phyloP scores from a whole-genome alignment of 2,329 filamentous ascomycete genomes.

The Colletotrichum zoysiae region DNA sequence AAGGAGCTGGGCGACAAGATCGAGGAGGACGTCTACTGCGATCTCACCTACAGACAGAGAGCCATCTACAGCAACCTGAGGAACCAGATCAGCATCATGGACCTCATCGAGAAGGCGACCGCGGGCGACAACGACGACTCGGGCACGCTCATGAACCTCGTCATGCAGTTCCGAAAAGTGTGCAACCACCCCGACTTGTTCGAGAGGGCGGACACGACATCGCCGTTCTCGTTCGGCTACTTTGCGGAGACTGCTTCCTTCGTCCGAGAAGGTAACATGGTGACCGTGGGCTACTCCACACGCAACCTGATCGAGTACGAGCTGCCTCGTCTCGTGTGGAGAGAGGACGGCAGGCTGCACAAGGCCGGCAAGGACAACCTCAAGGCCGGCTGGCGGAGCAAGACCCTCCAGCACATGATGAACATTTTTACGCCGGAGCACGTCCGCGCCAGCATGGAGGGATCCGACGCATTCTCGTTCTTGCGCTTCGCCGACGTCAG shows the following conservation, averaged over 20 bases:
- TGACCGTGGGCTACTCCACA: slow-evolving; percentile 88
- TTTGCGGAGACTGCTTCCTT: slow-evolving; percentile 98
- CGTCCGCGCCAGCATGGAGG: slow-evolving; percentile 72
- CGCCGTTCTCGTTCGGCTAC: slow-evolving; percentile 84
- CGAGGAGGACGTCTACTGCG: slow-evolving; percentile 94
- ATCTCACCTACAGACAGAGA: slow-evolving; percentile 95
- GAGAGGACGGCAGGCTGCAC: slow-evolving; percentile 81
- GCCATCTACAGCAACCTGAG: slow-evolving; percentile 93
- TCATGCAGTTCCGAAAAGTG: slow-evolving; percentile 99
- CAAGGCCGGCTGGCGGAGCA: slow-evolving; percentile 82
- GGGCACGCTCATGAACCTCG: slow-evolving; percentile 97
- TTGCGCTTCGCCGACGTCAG: slow-evolving; percentile 87
- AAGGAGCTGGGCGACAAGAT: slow-evolving; percentile 99
- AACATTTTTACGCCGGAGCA: slow-evolving; percentile 91
- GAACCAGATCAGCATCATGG: slow-evolving; percentile 98
- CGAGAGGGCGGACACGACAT: slow-evolving; percentile 91
- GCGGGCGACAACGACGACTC: slow-evolving; percentile 95
- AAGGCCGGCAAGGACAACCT: slow-evolving; percentile 79
- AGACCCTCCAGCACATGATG: slow-evolving; percentile 83
- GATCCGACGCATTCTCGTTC: slow-evolving; percentile 84
- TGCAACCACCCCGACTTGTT: slow-evolving; percentile 99
- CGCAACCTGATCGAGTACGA: slow-evolving; percentile 88
- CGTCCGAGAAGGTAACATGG: slow-evolving; percentile 84
- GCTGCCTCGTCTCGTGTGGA: slow-evolving; percentile 84
- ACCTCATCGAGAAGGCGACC: slow-evolving; percentile 96